Evolutionary conservation across 2,329 filamentous ascomycete genomes (phyloP).

Genomic region (Hortaea sp.): DNA sequence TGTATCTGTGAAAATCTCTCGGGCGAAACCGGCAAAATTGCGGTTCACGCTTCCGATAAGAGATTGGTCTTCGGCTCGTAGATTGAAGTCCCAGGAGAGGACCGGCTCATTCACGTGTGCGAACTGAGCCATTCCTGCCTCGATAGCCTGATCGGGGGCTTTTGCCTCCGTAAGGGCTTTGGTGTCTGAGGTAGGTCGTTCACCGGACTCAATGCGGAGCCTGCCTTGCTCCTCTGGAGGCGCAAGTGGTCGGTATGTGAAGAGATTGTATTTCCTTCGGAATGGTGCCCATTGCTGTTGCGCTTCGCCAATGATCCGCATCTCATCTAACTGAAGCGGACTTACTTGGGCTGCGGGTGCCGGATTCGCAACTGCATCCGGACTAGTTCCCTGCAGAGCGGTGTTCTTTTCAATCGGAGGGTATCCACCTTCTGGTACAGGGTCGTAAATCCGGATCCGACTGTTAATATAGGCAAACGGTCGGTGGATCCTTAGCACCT

Average conservation of each 20-base stretch:
- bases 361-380: constrained; percentile 33
- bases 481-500: constrained; percentile 52
- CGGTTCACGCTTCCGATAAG: constrained; percentile 54
- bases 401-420: constrained; percentile 21
- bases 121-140: constrained; percentile 48
- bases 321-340: constrained; percentile 42
- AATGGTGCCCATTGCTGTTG: constrained; percentile 55
- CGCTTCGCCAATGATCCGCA: constrained; percentile 54
- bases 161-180: constrained; percentile 41
- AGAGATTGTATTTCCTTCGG: constrained; percentile 55
- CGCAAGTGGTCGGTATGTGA: constrained; percentile 40
- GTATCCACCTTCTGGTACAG: constrained; percentile 32
- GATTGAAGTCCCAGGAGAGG: constrained; percentile 55
- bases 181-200: constrained; percentile 29
- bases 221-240: constrained; percentile 25
- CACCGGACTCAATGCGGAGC: constrained; percentile 25
- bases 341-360: constrained; percentile 42
- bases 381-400: constrained; percentile 34
- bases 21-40: constrained; percentile 52
- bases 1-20: constrained; percentile 57
- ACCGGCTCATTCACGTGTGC: constrained; percentile 54
- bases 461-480: constrained; percentile 57
- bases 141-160: constrained; percentile 25
- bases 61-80: constrained; percentile 40
- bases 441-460: constrained; percentile 47